Conservation (phyloP, 345 rosid species). For the Tarenaya hassleriana region DNA sequence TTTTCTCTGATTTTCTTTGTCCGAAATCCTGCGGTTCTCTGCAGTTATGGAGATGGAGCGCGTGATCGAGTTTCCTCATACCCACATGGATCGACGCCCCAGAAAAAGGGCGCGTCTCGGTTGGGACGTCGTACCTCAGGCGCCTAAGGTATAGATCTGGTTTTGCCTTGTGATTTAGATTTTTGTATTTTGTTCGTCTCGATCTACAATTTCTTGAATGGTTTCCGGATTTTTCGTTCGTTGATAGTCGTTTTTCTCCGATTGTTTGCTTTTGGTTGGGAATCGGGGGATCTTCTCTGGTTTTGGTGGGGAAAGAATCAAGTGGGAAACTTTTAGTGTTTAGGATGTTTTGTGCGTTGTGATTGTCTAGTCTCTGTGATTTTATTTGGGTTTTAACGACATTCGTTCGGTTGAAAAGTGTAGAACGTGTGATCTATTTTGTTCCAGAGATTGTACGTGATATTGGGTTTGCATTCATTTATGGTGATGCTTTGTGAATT, state of each 20-base stretch:
- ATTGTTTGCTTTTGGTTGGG: conserved; percentile 5
- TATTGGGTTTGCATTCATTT: too few relatives aligned
- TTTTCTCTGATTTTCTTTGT: background rate
- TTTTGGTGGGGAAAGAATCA: conserved; percentile 14
- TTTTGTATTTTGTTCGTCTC: background rate
- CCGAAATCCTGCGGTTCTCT: background rate
- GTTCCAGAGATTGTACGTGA: background rate
- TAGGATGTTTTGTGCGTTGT: background rate
- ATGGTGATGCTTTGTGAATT: background rate
- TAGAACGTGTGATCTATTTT: conserved; percentile 9
- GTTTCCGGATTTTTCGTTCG: background rate
- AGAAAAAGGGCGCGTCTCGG: conserved; percentile 86
- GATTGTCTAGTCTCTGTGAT: background rate
- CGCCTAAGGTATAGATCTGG: conserved; percentile 47
- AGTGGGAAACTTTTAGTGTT: background rate
- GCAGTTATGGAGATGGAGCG: conserved; percentile 83
- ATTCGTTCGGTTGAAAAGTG: conserved; percentile 4
- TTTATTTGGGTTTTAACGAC: background rate
- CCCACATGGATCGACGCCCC: conserved; percentile 76
- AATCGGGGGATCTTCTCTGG: background rate
- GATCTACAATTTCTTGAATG: conserved; percentile 7
- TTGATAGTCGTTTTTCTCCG: background rate
- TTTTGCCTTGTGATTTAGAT: background rate
- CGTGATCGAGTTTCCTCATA: conserved; percentile 55
- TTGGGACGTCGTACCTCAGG: conserved; percentile 68